Percentiles rank a stretch among this genome's conserved stretches.
These are phyloP conservation scores for Verticillium dahliae DNA, from an alignment of 2,329 filamentous ascomycete genomes.

Conservation along the genomic window DNA sequence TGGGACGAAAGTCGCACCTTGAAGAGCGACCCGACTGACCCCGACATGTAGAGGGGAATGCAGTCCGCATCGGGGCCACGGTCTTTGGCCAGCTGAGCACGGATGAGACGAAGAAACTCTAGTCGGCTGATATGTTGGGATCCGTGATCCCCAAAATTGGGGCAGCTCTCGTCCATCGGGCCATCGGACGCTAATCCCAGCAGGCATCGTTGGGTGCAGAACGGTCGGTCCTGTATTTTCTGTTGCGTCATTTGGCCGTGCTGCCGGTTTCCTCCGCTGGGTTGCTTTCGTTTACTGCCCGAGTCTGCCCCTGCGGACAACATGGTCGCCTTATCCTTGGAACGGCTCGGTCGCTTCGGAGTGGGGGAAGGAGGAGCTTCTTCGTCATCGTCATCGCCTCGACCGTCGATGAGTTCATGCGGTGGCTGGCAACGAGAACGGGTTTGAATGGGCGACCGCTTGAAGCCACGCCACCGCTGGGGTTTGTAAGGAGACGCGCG, in stretches of 20 bases:
- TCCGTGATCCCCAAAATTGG: constrained; percentile 19
- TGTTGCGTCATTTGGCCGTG: constrained; percentile 3
- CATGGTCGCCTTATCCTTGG: constrained; percentile 3
- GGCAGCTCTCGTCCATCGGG: constrained; percentile 19
- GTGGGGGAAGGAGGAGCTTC: constrained; percentile 11
- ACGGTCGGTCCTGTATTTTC: constrained; percentile 18
- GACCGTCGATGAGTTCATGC: neutral
- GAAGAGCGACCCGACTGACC: constrained; percentile 22
- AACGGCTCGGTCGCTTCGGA: neutral
- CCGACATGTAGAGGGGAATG: constrained; percentile 18
- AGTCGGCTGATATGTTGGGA: constrained; percentile 15
- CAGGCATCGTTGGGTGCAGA: constrained; percentile 20
- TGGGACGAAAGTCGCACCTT: constrained; percentile 26
- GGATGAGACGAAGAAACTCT: constrained; percentile 19
- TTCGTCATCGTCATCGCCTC: constrained; percentile 10
- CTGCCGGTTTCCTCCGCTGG: constrained; percentile 1
- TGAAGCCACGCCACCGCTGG: constrained; percentile 20
- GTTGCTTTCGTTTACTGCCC: constrained; percentile 1
- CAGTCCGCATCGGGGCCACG: constrained; percentile 21
- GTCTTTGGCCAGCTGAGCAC: constrained; percentile 21
- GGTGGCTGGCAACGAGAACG: constrained; percentile 13
- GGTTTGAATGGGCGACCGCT: constrained; percentile 21
- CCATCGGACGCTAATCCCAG: constrained; percentile 13
- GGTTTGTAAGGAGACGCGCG: constrained; percentile 17
- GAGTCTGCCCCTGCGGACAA: constrained; percentile 2